These are phyloP conservation scores for Diaporthe australafricana DNA, from an alignment of 2,329 filamentous ascomycete species.

Conservation along the genomic window DNA sequence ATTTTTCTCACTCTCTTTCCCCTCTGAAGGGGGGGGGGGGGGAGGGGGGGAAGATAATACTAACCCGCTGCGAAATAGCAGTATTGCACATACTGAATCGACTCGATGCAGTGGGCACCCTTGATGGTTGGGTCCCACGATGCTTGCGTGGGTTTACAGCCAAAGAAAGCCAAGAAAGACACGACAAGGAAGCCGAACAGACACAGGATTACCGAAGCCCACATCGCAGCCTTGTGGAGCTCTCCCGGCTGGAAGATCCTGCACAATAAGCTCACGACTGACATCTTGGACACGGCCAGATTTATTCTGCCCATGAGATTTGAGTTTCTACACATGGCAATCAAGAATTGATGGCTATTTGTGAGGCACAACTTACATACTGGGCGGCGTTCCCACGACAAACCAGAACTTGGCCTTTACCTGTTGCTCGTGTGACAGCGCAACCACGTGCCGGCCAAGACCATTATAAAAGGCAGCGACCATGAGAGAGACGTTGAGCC, in stretches of 20 bases:
- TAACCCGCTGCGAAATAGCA: slow-evolving; percentile 15
- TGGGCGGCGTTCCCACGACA: not conserved
- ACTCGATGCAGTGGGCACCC: slow-evolving; percentile 1
- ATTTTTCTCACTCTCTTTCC: too few species aligned
- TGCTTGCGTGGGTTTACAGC: not conserved
- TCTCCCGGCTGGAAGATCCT: slow-evolving; percentile 11
- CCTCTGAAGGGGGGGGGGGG: too few species aligned
- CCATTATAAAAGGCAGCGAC: not conserved
- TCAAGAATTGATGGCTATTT: too few species aligned
- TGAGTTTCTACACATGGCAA: not conserved
- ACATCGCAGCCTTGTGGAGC: slow-evolving; percentile 15
- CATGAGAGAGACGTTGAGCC: slow-evolving; percentile 14
- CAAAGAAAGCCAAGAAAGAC: not conserved
- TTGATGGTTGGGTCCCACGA: not conserved
- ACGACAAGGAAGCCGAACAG: slow-evolving; percentile 6
- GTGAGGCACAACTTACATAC: not conserved
- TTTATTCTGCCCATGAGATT: not conserved
- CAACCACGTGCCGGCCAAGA: not conserved
- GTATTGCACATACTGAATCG: slow-evolving; percentile 8
- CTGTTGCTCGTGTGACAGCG: slow-evolving; percentile 2
- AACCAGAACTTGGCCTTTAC: slow-evolving; percentile 11
- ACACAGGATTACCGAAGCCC: not conserved
- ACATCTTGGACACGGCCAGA: slow-evolving; percentile 19
- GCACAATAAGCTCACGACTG: slow-evolving; percentile 10
- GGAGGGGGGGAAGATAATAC: not conserved